These are phyloP conservation scores for Petunia hybrid DNA, from an alignment of 305 asterid species.

Conservation along the genomic window DNA sequence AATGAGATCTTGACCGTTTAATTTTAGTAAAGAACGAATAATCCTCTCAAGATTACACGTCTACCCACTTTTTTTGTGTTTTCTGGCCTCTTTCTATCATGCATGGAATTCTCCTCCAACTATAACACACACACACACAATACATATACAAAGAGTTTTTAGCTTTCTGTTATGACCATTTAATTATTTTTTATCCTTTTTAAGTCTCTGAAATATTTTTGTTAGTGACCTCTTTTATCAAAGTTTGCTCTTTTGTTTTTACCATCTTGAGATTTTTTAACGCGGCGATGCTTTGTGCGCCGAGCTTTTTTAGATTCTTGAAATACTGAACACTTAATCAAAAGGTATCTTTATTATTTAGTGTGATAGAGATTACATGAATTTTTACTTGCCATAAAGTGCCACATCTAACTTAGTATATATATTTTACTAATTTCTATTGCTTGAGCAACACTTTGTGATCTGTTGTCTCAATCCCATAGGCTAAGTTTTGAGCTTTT, in stretches of 20 bases:
- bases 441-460: conserved; percentile 39
- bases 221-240: conserved; percentile 47
- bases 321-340: conserved; percentile 13
- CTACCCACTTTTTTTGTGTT: conserved; percentile 34
- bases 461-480: conserved; percentile 22
- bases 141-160: conserved; percentile 55
- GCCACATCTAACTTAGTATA: conserved; percentile 56
- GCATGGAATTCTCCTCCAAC: conserved; percentile 89
- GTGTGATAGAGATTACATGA: conserved; percentile 38
- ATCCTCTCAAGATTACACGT: conserved; percentile 64
- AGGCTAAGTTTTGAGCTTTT: conserved; percentile 18
- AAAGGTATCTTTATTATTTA: background rate
- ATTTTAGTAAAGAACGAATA: conserved; percentile 45
- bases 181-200: conserved; percentile 40
- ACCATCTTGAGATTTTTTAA: conserved; percentile 25
- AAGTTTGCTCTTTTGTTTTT: conserved; percentile 45
- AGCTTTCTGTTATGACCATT: conserved; percentile 45
- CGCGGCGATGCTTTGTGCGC: background rate
- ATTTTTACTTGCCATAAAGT: conserved; percentile 52
- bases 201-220: background rate
- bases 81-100: conserved; percentile 48
- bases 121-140: conserved; percentile 49
- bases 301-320: background rate
- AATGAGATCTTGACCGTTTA: conserved; percentile 49
- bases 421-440: conserved; percentile 42